A percentile compares a stretch with the other conserved stretches of the same genome.
These are phyloP conservation scores for Vigna hirtella DNA, from an alignment of 306 rosid species.

Conservation along the genomic window DNA sequence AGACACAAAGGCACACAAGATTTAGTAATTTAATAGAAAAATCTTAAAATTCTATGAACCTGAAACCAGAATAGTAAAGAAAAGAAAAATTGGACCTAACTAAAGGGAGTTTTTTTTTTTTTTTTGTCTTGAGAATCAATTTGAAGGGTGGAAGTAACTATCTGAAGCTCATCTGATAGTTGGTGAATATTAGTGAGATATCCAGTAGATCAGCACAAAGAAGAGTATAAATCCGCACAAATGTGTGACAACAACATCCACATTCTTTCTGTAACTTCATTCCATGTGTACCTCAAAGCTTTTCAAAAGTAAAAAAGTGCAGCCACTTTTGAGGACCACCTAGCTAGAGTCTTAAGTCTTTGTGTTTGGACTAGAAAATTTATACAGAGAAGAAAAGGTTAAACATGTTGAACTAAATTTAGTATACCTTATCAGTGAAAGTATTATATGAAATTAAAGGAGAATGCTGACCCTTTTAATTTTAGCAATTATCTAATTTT, in stretches of 20 bases:
- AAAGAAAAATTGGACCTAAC: not conserved
- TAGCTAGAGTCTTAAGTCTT: not conserved
- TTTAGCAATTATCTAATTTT: not conserved
- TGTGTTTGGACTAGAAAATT: not conserved
- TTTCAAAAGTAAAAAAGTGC: constrained; percentile 24
- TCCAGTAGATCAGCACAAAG: not conserved
- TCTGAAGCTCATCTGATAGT: not conserved
- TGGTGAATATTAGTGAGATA: constrained; percentile 4
- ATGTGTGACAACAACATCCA: constrained; percentile 21
- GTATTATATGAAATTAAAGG: not conserved
- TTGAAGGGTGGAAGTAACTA: not conserved
- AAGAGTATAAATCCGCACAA: constrained; percentile 18
- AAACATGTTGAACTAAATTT: not conserved
- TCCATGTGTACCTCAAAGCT: constrained; percentile 6
- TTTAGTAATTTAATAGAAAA: not conserved
- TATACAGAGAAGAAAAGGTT: not conserved
- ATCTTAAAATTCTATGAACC: not conserved
- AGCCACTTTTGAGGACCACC: constrained; percentile 42
- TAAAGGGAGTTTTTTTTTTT: not conserved
- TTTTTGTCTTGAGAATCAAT: not conserved
- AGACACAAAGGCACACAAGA: not conserved
- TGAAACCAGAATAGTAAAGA: too few relatives aligned
- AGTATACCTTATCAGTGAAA: not conserved
- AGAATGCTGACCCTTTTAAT: not conserved
- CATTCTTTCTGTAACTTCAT: constrained; percentile 7